Base-by-base conservation (phyloP, 2,329 filamentous ascomycete genomes). In the Podosphaera xanthii region DNA sequence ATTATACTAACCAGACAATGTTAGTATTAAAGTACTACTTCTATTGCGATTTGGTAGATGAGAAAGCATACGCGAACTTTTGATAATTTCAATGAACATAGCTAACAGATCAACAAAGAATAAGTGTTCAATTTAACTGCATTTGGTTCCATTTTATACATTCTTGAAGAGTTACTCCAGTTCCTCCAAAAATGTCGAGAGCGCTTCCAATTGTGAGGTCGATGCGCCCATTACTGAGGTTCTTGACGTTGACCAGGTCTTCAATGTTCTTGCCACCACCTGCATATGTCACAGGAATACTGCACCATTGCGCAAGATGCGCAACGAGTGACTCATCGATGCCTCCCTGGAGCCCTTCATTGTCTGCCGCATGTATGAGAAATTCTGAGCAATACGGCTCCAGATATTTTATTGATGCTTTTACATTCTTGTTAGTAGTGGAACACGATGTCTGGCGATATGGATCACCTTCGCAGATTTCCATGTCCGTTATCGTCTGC, bases 401-500 rank as follows among this genome's bases (percentile, higher is more conserved):
- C 33, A 97, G 78, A 48, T 80, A 74, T 60, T 77, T 76, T 67
- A 97, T 94, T 4, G 86, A 86, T 64, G 86, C 91, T 94, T 67
- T 30, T 4, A 58, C 14, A 53, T 22, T 40, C 10, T 5, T 40
- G 49, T 65, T 49, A 67, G 61, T n/a, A 55, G 52, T 42, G 31
- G 36, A 44, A 2, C 38, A 8, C n/a, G 31, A 38, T n/a, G 40
- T 36, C 58, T 22, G 31, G 58, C 59, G 22, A 14, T n/a, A 54
- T 38, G 48, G 59, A 10, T 38, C 10, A 90, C 91, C 86, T 76
- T 86, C 76, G 63, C 84, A 91, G 63, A 98, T 82, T 69, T 96
- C 88, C 82, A 95, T 94, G 67, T 96, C 87, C 1, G 92, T 97
- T 59, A 97, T 84, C 1, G 88, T 95, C 76, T 97, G 92, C 92